Conservation (phyloP, 2,329 filamentous ascomycete genomes). For the Pseudopithomyces maydicus region DNA sequence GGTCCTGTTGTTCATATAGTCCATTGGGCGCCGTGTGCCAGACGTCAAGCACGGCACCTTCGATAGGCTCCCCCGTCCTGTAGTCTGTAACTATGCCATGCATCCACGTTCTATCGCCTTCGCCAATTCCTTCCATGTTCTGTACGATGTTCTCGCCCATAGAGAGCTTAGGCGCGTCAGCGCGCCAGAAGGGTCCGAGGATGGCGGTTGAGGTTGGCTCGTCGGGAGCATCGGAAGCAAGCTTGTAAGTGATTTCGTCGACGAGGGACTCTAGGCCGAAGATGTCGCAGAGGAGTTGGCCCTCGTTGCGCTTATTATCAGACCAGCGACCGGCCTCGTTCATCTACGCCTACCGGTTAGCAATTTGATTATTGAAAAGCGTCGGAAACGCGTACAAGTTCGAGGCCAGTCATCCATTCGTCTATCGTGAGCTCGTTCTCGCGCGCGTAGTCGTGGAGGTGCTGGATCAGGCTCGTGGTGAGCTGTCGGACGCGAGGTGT, state of each 20-base stretch:
- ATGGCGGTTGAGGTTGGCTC: slow-evolving; percentile 75
- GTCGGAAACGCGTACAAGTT: slow-evolving; percentile 58
- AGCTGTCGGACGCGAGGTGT: slow-evolving; percentile 68
- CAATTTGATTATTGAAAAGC: no score
- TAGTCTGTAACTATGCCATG: slow-evolving; percentile 66
- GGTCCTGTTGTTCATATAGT: slow-evolving; percentile 72
- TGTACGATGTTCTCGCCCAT: slow-evolving; percentile 71
- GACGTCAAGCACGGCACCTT: slow-evolving; percentile 71
- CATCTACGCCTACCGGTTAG: slow-evolving; percentile 43
- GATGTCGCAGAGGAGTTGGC: slow-evolving; percentile 64
- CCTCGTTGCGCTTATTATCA: slow-evolving; percentile 66
- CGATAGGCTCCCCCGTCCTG: slow-evolving; percentile 66
- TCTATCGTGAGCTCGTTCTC: slow-evolving; percentile 79
- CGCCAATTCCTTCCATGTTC: slow-evolving; percentile 53
- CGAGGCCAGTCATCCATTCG: slow-evolving; percentile 76
- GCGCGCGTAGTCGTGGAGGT: slow-evolving; percentile 78
- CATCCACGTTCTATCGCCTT: slow-evolving; percentile 65
- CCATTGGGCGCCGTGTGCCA: slow-evolving; percentile 82
- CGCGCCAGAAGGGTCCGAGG: slow-evolving; percentile 83
- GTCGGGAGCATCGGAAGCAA: slow-evolving; percentile 56
- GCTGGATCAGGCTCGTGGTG: slow-evolving; percentile 67
- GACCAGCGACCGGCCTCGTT: slow-evolving; percentile 69
- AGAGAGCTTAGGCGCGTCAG: slow-evolving; percentile 70
- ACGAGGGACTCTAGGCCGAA: slow-evolving; percentile 66
- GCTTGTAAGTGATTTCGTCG: slow-evolving; percentile 79